Evolutionary conservation across 192 early-diverging fungal genomes (phyloP).

Genomic region (Coemansia sp.): DNA sequence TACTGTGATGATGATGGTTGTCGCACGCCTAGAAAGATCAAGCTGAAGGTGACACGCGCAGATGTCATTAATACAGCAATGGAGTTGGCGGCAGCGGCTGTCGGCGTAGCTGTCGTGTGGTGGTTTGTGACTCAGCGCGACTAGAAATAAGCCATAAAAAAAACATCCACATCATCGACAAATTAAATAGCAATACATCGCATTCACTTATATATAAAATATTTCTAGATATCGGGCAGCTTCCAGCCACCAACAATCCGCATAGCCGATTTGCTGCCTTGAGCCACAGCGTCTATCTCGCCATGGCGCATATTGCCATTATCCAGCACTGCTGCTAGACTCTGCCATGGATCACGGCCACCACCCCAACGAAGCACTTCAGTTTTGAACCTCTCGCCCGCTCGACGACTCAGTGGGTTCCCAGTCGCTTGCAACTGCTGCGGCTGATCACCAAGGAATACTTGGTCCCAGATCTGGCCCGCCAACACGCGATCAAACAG

Average conservation of each 20-base stretch:
- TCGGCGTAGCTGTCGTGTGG: constrained; percentile 47
- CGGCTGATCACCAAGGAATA: constrained; percentile 58
- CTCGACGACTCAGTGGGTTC: constrained; percentile 60
- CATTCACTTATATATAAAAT: not conserved
- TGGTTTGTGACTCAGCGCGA: constrained; percentile 22
- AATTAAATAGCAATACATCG: constrained; percentile 1
- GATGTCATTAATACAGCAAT: constrained; percentile 27
- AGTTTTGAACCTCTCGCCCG: constrained; percentile 66
- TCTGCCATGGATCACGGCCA: constrained; percentile 86
- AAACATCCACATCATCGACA: constrained; percentile 1
- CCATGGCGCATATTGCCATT: constrained; percentile 31
- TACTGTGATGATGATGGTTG: constrained; percentile 46
- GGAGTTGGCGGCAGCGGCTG: constrained; percentile 39
- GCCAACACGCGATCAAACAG: constrained; percentile 85
- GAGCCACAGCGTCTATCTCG: constrained; percentile 51
- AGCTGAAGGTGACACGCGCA: constrained; percentile 42
- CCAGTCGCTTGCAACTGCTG: not conserved
- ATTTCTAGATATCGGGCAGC: constrained; percentile 35
- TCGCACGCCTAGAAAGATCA: constrained; percentile 41
- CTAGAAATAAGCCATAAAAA: constrained; percentile 9
- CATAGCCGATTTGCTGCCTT: constrained; percentile 68
- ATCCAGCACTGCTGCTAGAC: constrained; percentile 64
- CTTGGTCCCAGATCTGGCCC: constrained; percentile 67
- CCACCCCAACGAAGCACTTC: constrained; percentile 92
- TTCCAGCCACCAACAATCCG: constrained; percentile 73